Base-by-base conservation (phyloP, 2,329 filamentous ascomycete species). In the Lasiodiplodia sp. region DNA sequence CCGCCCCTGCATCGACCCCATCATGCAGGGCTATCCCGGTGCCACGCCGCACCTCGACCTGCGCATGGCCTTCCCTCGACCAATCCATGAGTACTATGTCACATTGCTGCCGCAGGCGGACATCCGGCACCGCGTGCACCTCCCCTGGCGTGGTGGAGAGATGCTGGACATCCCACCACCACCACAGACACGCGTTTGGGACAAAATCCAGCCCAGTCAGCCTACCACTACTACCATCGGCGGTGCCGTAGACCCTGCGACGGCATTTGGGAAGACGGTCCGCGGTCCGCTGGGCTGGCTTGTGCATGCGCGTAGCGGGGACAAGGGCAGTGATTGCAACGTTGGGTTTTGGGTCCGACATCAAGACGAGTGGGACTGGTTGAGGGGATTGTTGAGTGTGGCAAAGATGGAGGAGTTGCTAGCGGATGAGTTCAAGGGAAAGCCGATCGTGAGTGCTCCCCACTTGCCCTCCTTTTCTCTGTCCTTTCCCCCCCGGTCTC, bases 11-110 rank as follows among this genome's bases (percentile, higher is more conserved):
- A 76, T 79, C 55, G 81, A 83, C 67, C 75, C 78, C 38, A 80
- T 82, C 62, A 82, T 83, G 77, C 75, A 79, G 69, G 76, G 76
- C n/a, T 83, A 82, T 70, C 81, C 82, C 0, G 82, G 81, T 3
- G 82, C 79, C 2, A 82, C 80, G 1, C 78, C 80, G 11, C 76
- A 79, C 69, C 73, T 81, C 14, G 78, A 81, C 70, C 72, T 77
- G 34, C 74, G 79, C 28, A 80, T 81, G 71, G 80, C 78, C 10
- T 77, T 80, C 67, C 79, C 76, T 0, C 80, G 80, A 37, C 78
- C 79, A 4, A 75, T 80, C 3, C 79, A 79, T 21, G 81, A 83
- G 69, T 82, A 82, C 72, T 82, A 79, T 69, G 80, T 82, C 8
- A 81, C 80, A 5, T 69, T 79, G 7, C 47, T 78, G 2, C 75